Base-by-base conservation (phyloP, 2,329 filamentous ascomycete species). In the Colletotrichum godetiae region DNA sequence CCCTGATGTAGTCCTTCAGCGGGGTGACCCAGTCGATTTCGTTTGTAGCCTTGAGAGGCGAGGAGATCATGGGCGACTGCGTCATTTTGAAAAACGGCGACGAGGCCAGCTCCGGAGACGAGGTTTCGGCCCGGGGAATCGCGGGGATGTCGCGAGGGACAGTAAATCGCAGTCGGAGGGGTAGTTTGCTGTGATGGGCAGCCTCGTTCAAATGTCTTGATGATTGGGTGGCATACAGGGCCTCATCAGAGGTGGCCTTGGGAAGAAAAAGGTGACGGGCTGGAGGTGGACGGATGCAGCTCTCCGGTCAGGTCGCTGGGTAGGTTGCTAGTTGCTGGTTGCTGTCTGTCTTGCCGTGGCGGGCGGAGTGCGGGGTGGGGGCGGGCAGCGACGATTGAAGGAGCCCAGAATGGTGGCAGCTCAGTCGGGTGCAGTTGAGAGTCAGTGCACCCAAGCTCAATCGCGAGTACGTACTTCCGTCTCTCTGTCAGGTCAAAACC, bases 11-110 rank as follows among this genome's bases (percentile, higher is more conserved):
- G 76, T 89, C 88, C 87, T 98, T 98, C 77, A 99, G 89, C 60
- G 97, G 97, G 60, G 90, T 88, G 76, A 98, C 89, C 97, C 97
- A 99, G 89, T 99, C 97, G 82, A 99, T 97, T 87, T 99, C 97
- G 88, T 95, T 98, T 76, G 97, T 99, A 67, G 90, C 90, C 91
- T 93, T 98, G 80, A 98, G 90, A 81, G 96, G 96, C 89, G 93
- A 92, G 79, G 95, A 97, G 79, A 98, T 92, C 96, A 98, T 98
- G 75, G 95, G 95, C 77, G 95, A 92, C 87, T 97, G 94, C 82
- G 94, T 89, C 92, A 94, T 95, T 78, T 73, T 78, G 78, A 75
- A 76, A 75, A 75, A 76, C 67, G 72, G 55, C 35, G 66, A 37
- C 29, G 31, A 61, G 27, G 33, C 42, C 42, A 49, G 42, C 46